Evolutionary conservation across 225 moss, liverwort and hornwort species (phyloP).

Genomic region (Polytrichum commune): DNA sequence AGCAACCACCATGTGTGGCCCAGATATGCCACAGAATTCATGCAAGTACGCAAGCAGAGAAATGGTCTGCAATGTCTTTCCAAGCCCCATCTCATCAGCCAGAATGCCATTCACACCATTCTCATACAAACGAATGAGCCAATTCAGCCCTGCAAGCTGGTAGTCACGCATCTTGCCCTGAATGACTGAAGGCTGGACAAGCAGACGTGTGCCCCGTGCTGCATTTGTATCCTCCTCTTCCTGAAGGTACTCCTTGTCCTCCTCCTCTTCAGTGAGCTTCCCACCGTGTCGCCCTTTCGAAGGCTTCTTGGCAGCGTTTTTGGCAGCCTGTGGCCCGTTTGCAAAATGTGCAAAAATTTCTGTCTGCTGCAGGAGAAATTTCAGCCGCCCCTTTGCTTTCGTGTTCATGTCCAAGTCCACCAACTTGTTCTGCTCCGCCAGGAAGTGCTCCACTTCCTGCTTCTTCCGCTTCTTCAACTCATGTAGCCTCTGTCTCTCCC

Average conservation of each 20-base stretch:
- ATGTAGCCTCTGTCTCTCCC: slow-evolving; percentile 86
- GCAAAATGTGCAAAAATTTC: slow-evolving; percentile 99
- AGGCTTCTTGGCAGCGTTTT: slow-evolving; percentile 54
- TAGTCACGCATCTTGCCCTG: slow-evolving; percentile 99
- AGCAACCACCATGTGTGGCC: slow-evolving; percentile 99
- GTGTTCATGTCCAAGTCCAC: slow-evolving; percentile 99
- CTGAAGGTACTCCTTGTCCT: slow-evolving; percentile 89
- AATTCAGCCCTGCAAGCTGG: slow-evolving; percentile 97
- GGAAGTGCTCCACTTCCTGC: slow-evolving; percentile 83
- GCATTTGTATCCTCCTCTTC: slow-evolving; percentile 81
- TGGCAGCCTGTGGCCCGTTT: slow-evolving; percentile 58
- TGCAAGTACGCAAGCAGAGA: slow-evolving; percentile 89
- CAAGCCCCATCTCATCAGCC: slow-evolving; percentile 98
- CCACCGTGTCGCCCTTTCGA: slow-evolving; percentile 90
- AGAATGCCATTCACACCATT: slow-evolving; percentile 98
- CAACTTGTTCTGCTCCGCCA: slow-evolving; percentile 87
- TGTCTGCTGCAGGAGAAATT: slow-evolving; percentile 92
- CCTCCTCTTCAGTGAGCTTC: slow-evolving; percentile 97
- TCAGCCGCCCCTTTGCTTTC: slow-evolving; percentile 91
- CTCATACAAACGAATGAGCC: slow-evolving; percentile 98
- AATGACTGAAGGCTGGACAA: slow-evolving; percentile 85
- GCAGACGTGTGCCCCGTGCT: slow-evolving; percentile 76
- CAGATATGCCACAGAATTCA: slow-evolving; percentile 86
- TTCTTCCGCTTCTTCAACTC: slow-evolving; percentile 96
- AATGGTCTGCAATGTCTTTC: slow-evolving; percentile 96